Evolutionary conservation across 169 alveolate species (phyloP).

Genomic region (Pseudocohnilembus persalinus): DNA sequence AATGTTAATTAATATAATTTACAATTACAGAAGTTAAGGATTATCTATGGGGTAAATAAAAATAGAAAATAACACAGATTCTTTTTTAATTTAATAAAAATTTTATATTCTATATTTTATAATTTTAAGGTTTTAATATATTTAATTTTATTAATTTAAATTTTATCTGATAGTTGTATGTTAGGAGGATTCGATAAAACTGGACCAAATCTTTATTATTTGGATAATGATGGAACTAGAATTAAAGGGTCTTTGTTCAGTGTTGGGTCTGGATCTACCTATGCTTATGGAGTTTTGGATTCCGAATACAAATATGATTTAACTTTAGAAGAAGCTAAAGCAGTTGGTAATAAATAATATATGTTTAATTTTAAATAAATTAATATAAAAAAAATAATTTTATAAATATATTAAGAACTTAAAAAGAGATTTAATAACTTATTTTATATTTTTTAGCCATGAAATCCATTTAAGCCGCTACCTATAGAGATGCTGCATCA

Average conservation of each 20-base stretch:
- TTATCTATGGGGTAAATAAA: constrained; percentile 95
- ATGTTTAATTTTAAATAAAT: too few species aligned
- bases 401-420: neutral
- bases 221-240: constrained; percentile 95
- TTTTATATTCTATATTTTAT: too few species aligned
- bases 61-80: constrained; percentile 74
- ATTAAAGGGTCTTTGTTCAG: constrained; percentile 85
- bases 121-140: too few species aligned
- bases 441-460: constrained; percentile 74
- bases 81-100: too few species aligned
- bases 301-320: constrained; percentile 92
- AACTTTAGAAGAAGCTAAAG: constrained; percentile 96
- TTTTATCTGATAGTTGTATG: constrained; percentile 54
- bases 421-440: too few species aligned
- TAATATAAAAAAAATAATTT: neutral
- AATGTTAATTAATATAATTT: constrained; percentile 93
- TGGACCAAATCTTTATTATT: constrained; percentile 92
- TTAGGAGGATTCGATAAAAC: constrained; percentile 88
- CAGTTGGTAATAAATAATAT: constrained; percentile 59
- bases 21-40: constrained; percentile 97
- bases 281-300: constrained; percentile 99
- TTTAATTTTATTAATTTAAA: too few species aligned
- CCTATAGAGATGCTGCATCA: constrained; percentile 98
- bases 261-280: constrained; percentile 98
- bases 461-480: constrained; percentile 98